Evolutionary conservation across 345 rosid species (phyloP).

Genomic region (Punica granatum): DNA sequence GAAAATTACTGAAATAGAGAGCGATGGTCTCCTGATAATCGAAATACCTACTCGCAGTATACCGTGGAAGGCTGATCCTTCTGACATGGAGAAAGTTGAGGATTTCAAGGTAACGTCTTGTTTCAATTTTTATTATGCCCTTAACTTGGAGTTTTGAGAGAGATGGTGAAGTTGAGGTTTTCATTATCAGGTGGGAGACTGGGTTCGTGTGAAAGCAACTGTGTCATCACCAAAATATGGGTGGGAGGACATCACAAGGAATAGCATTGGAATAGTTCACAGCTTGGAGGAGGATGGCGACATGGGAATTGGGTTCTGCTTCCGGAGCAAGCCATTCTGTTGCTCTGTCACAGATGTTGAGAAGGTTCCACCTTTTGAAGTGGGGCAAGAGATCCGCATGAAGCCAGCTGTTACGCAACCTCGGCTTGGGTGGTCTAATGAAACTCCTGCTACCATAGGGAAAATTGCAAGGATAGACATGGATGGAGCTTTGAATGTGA

Average conservation of each 20-base stretch:
- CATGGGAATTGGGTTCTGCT: constrained; percentile 90
- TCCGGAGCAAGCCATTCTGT: constrained; percentile 77
- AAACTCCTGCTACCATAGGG: constrained; percentile 90
- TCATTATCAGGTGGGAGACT: constrained; percentile 77
- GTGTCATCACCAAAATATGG: constrained; percentile 96
- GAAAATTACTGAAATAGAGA: constrained; percentile 80
- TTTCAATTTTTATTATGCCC: not conserved
- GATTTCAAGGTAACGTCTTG: constrained; percentile 67
- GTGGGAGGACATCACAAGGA: constrained; percentile 86
- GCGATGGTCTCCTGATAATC: constrained; percentile 84
- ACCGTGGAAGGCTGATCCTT: constrained; percentile 98
- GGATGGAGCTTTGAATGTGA: constrained; percentile 96
- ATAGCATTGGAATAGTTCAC: constrained; percentile 79
- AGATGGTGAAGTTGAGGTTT: not conserved
- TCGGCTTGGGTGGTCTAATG: constrained; percentile 94
- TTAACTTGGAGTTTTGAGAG: not conserved
- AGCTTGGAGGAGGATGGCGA: constrained; percentile 96
- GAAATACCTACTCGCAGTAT: constrained; percentile 90
- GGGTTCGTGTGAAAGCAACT: constrained; percentile 92
- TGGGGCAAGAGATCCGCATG: constrained; percentile 82
- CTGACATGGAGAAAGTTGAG: constrained; percentile 98
- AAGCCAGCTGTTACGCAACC: constrained; percentile 77
- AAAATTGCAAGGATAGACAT: constrained; percentile 79
- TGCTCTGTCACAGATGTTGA: constrained; percentile 95
- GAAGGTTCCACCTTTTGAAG: constrained; percentile 78